Conservation (phyloP, 2,329 filamentous ascomycete species). For the Fusarium multiceps region DNA sequence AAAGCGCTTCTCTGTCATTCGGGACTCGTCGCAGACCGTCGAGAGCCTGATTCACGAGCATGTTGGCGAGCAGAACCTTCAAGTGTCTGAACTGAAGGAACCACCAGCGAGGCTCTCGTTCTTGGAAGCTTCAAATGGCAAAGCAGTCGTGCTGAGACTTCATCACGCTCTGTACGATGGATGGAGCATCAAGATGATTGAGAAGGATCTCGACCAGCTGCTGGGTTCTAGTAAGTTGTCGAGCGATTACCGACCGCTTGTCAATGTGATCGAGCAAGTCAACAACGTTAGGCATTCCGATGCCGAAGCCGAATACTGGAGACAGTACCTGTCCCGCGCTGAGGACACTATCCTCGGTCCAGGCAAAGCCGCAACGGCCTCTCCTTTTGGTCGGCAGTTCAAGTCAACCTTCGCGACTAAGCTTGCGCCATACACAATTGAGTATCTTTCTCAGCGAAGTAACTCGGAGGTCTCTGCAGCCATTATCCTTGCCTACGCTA, state of each 20-base stretch:
- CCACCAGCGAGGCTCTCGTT: slow-evolving; percentile 5
- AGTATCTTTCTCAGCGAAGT: neutral
- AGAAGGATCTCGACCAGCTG: neutral
- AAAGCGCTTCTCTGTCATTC: neutral
- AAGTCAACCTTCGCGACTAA: neutral
- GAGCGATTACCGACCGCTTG: neutral
- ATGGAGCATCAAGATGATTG: slow-evolving; percentile 30
- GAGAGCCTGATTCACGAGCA: neutral
- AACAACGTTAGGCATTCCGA: neutral
- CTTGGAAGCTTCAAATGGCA: neutral
- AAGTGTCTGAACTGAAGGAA: slow-evolving; percentile 1
- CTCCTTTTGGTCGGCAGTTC: neutral
- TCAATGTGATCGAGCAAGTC: neutral
- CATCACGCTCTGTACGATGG: slow-evolving; percentile 27
- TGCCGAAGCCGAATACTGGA: slow-evolving; percentile 8
- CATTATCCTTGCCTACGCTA: slow-evolving; percentile 12
- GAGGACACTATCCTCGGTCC: neutral
- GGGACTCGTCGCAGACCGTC: neutral
- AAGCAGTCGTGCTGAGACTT: slow-evolving; percentile 19
- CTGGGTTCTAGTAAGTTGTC: accelerated
- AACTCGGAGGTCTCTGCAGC: neutral
- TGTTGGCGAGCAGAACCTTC: neutral
- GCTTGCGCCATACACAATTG: accelerated
- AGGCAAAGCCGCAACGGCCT: accelerated
- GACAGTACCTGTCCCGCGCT: neutral